A percentile compares a stretch with the other conserved stretches of the same genome.
Evolutionary conservation across 2,329 filamentous ascomycete genomes (phyloP).

Genomic region (Aspergillus candidus): DNA sequence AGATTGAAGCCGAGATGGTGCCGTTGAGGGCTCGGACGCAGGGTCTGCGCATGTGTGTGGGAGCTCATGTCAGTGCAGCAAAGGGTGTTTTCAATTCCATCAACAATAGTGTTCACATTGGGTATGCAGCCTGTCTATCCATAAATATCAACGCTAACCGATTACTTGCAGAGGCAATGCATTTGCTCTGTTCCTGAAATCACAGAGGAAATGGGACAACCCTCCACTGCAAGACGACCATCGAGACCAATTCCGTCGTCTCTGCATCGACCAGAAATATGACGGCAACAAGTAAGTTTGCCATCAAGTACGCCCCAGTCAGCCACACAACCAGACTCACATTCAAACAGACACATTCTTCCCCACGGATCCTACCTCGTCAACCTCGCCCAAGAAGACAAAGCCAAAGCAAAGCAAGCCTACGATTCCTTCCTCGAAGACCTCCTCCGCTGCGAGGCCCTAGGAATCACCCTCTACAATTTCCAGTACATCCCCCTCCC

Average conservation of each 20-base stretch:
- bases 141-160: background rate
- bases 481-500: slow-evolving; percentile 58
- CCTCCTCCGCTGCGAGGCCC: slow-evolving; percentile 71
- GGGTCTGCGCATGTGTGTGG: slow-evolving; percentile 74
- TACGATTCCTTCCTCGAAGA: slow-evolving; percentile 85
- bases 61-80: slow-evolving; percentile 84
- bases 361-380: slow-evolving; percentile 96
- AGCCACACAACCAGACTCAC: slow-evolving; percentile 5
- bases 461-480: slow-evolving; percentile 92
- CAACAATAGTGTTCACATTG: slow-evolving; percentile 69
- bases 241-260: slow-evolving; percentile 61
- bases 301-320: background rate
- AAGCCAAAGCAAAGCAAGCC: slow-evolving; percentile 74
- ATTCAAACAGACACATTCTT: slow-evolving; percentile 59
- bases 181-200: slow-evolving; percentile 93
- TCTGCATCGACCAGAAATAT: slow-evolving; percentile 65
- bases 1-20: slow-evolving; percentile 51
- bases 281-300: slow-evolving; percentile 51
- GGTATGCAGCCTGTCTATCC: slow-evolving; percentile 31
- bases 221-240: slow-evolving; percentile 66
- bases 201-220: slow-evolving; percentile 89
- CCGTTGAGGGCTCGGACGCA: slow-evolving; percentile 65
- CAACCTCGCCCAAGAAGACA: slow-evolving; percentile 82
- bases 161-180: slow-evolving; percentile 63
- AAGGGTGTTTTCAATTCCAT: slow-evolving; percentile 90